phyloP scores from a whole-genome alignment of 176 grass and related monocot genomes.

The Avena insularis region DNA sequence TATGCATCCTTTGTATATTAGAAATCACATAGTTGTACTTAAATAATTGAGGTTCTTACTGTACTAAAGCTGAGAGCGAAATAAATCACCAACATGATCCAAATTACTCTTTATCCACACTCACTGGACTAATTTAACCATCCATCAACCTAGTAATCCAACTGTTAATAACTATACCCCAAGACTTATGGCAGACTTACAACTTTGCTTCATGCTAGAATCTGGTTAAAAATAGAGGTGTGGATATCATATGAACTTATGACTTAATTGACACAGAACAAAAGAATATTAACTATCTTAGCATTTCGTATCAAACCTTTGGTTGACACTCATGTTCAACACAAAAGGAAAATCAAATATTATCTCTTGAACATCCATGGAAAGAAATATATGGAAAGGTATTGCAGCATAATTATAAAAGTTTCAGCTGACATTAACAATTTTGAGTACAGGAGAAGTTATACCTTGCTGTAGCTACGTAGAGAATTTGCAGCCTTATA shows the following conservation, averaged over 20 bases:
- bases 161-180: background rate
- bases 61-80: background rate
- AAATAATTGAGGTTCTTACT: background rate
- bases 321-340: background rate
- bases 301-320: background rate
- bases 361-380: slow-evolving; percentile 6
- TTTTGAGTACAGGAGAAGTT: background rate
- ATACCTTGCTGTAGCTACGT: slow-evolving; percentile 79
- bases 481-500: slow-evolving; percentile 89
- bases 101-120: background rate
- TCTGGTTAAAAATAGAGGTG: slow-evolving; percentile 2
- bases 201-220: background rate
- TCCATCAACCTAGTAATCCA: background rate
- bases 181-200: background rate
- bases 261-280: background rate
- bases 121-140: background rate
- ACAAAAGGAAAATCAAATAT: background rate
- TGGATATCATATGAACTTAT: background rate
- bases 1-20: background rate
- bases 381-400: background rate
- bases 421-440: slow-evolving; percentile 8
- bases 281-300: background rate
- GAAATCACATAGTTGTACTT: background rate
- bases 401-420: background rate
- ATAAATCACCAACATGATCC: background rate